Evolutionary conservation across 2,329 filamentous ascomycete genomes (phyloP).

Genomic region (Scortechinia acanthostroma): DNA sequence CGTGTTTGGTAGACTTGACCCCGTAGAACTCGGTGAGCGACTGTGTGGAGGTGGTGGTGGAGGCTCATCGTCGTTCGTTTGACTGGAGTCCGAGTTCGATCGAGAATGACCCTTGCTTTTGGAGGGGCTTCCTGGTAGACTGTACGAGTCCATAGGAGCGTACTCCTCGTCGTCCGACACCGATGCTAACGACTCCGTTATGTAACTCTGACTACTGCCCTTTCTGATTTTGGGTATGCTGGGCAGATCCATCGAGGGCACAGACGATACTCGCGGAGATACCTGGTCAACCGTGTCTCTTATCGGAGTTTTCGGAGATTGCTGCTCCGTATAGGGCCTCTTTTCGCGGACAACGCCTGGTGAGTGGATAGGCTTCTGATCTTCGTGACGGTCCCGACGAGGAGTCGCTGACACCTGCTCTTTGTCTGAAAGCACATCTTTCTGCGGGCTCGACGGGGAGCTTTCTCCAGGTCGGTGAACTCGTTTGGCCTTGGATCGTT

Average conservation of each 20-base stretch:
- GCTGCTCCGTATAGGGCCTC: neutral
- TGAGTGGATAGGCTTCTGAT: no score
- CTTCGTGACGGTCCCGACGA: no score
- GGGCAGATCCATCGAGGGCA: neutral
- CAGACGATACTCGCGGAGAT: neutral
- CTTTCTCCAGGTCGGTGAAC: neutral
- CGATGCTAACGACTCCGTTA: neutral
- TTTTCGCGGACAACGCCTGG: neutral
- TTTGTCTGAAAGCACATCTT: no score
- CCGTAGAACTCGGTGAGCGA: conserved; percentile 3
- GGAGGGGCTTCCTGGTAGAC: neutral
- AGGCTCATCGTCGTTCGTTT: neutral
- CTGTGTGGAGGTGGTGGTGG: conserved; percentile 6
- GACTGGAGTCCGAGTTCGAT: neutral
- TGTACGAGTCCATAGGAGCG: neutral
- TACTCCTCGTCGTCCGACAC: neutral
- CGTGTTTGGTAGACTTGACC: conserved; percentile 6
- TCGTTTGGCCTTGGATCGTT: neutral
- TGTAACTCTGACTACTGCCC: neutral
- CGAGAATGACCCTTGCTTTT: neutral
- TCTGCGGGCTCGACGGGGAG: neutral
- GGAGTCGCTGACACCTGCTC: no score
- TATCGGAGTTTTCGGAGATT: neutral
- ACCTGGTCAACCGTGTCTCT: neutral
- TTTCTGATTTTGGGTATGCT: neutral